phyloP scores from a whole-genome alignment of 2,329 filamentous ascomycete genomes.

The Blastomyces gilchristii region DNA sequence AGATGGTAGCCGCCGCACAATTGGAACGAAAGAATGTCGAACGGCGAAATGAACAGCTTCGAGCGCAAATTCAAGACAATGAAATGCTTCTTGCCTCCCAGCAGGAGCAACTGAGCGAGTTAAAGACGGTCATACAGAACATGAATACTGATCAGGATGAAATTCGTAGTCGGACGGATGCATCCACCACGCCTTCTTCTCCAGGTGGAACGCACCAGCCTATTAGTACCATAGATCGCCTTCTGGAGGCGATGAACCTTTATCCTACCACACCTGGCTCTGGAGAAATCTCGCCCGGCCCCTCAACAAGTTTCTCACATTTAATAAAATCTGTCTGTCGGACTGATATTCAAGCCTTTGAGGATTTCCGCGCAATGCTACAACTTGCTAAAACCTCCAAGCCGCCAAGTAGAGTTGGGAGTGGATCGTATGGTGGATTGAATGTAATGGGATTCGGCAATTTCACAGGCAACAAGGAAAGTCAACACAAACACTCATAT shows the following conservation, averaged over 20 bases:
- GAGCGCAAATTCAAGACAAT: conserved; percentile 73
- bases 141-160: conserved; percentile 63
- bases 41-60: conserved; percentile 79
- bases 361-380: conserved; percentile 73
- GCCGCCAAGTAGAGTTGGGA: conserved; percentile 57
- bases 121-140: conserved; percentile 86
- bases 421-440: conserved; percentile 57
- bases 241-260: conserved; percentile 51
- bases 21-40: conserved; percentile 71
- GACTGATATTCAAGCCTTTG: conserved; percentile 67
- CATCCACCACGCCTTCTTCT: conserved; percentile 63
- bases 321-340: conserved; percentile 74
- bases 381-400: conserved; percentile 54
- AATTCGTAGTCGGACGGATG: conserved; percentile 55
- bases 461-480: conserved; percentile 32
- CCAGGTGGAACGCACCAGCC: conserved; percentile 57
- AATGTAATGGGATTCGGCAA: conserved; percentile 49
- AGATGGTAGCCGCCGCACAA: conserved; percentile 88
- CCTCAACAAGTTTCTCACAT: conserved; percentile 66
- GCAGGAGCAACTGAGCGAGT: conserved; percentile 81
- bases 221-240: conserved; percentile 36
- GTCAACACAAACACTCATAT: conserved; percentile 19
- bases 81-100: conserved; percentile 78
- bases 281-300: conserved; percentile 49
- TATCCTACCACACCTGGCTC: conserved; percentile 40